Evolutionary conservation across 176 grass and related monocot species (phyloP), one percentile per base, ranked within the genome.

Genomic region (Dactylis glomerata): DNA sequence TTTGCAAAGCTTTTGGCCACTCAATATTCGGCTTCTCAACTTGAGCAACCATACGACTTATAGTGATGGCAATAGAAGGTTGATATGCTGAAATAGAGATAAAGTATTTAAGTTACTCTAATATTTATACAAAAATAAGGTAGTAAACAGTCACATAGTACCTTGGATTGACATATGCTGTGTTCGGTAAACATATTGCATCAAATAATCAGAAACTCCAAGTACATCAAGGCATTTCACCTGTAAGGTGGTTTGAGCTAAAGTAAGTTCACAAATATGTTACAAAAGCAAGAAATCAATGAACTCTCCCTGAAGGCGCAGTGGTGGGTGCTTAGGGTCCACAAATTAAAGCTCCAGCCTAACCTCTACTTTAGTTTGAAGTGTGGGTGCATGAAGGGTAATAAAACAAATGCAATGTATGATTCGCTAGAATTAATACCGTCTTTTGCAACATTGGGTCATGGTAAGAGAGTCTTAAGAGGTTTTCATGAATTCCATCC

Each of bases 401-500:
- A 52, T 17, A 36, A 80, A 75, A 20, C 27, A 49, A 84, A 75
- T 8, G 13, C 22, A 38, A 22, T 24, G 33, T 51, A 15, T 54
- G 47, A 72, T 52, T 47, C 76, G 47, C 8, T 30, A 77, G 41
- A 33, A 86, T 66, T 30, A 36, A 69, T 89, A 90, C 92, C 26
- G 92, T 98, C 81, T 95, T 98, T 73, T 91, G 87, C 86, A 98
- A 85, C 92, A 98, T 91, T 20, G 96, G 96, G 51, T 98, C 96
- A 83, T 95, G 96, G 83, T 98, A 98, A 80, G 92, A 89, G 62
- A 98, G 87, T 69, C 40, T 88, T 61, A 95, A 86, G 84, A 95
- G 87, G 67, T 98, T 98, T 82, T 98, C 96, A 69, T 95, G 91
- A 79, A 98, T 98, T 51, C 96, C 96, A 85, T 98, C 96, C 96